Conservation (phyloP, 2,329 filamentous ascomycete genomes). For the Thermomyces lanuginosus region DNA sequence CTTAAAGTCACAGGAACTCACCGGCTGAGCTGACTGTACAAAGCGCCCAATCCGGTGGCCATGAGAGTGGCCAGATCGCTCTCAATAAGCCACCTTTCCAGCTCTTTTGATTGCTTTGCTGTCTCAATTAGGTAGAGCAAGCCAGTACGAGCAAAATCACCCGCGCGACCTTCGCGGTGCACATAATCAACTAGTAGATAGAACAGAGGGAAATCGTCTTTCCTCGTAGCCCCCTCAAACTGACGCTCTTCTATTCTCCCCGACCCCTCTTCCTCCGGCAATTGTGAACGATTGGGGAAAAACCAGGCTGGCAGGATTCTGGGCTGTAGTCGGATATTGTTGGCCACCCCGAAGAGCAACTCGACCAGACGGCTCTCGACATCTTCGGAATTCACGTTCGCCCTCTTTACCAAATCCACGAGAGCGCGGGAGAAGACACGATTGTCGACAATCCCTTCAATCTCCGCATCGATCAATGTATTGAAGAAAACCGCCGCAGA, state of each 20-base stretch:
- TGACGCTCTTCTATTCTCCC: constrained; percentile 41
- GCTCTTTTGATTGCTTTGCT: constrained; percentile 59
- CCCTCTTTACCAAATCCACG: constrained; percentile 69
- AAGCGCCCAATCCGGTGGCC: constrained; percentile 81
- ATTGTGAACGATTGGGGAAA: constrained; percentile 37
- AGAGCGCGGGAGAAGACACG: constrained; percentile 70
- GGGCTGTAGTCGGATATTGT: constrained; percentile 83
- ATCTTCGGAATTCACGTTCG: constrained; percentile 50
- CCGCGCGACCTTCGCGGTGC: constrained; percentile 83
- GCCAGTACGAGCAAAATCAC: constrained; percentile 89
- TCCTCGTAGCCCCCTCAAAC: constrained; percentile 71
- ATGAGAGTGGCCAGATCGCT: constrained; percentile 92
- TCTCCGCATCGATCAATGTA: constrained; percentile 85
- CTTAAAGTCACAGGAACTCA: constrained; percentile 13
- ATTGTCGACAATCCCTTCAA: constrained; percentile 85
- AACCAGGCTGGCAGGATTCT: constrained; percentile 86
- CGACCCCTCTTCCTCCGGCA: constrained; percentile 24
- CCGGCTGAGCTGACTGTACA: constrained; percentile 52
- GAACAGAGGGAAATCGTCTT: constrained; percentile 88
- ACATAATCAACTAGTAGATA: constrained; percentile 94
- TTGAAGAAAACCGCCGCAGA: constrained; percentile 77
- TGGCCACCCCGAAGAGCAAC: constrained; percentile 85
- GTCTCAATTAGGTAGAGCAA: constrained; percentile 91
- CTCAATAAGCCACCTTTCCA: constrained; percentile 95
- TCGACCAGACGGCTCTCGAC: constrained; percentile 83